Base-by-base conservation (phyloP, 306 rosid genomes). In the Trifolium dubium region DNA sequence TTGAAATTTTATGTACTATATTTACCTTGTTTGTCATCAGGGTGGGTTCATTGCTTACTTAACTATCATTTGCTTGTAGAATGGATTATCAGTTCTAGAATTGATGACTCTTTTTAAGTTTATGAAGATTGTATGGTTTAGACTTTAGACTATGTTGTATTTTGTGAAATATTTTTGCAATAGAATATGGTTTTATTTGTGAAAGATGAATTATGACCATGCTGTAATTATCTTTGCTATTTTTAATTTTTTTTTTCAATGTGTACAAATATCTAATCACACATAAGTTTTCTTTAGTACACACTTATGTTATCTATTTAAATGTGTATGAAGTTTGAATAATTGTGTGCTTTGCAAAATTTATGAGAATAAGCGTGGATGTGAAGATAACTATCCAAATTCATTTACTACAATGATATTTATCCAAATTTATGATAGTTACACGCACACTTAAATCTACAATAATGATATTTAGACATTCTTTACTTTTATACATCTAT, bases 131-230 rank as follows among this genome's bases (percentile, higher is more conserved):
- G 7, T 75, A 15, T 11, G 51, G 23, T 23, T 23, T 23, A 23
- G 23, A 23, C 23, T 18, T 55, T 72, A 11, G 73, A 30, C 35
- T n/a, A 14, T 34, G 70, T 55, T 65, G 19, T 56, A 28, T 15
- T 23, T 28, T 55, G 1, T 68, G 31, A 62, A 8, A 58, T 66
- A 10, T 9, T 44, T 56, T 44, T 43, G 69, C 53, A 19, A 46
- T 34, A 58, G 30, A 76, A 67, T 67, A 19, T 76, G 68, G 44
- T 64, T 34, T 34, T 53, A 54, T 29, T 53, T 65, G 67, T 66
- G 23, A 51, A n/a, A 50, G 41, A 50, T 19, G 53, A 49, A 55
- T 53, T 53, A 17, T 18, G 28, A 53, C 30, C 28, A 53, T 53
- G 23, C 15, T 47, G 58, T 18, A 53, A 30, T 53, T 53, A 14